These are phyloP conservation scores for Phaseolus lunatus DNA, from an alignment of 306 rosid species.

Conservation along the genomic window DNA sequence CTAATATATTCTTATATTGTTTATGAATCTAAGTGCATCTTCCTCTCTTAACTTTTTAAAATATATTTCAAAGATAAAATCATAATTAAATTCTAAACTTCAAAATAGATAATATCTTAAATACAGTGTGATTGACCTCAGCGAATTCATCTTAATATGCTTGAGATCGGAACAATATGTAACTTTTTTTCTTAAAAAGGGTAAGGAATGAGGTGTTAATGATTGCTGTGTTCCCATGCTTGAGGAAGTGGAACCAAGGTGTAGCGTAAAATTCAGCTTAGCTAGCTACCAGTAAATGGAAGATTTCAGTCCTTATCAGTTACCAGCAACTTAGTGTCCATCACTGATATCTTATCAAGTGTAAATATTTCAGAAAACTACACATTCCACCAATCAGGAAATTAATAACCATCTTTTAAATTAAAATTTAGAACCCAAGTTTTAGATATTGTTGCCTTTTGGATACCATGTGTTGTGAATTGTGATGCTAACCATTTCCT, in stretches of 20 bases:
- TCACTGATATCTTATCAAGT: background rate
- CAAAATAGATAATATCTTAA: too few relatives aligned
- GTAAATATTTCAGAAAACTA: background rate
- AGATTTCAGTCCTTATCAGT: constrained; percentile 17
- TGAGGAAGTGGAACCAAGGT: constrained; percentile 18
- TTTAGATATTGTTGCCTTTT: background rate
- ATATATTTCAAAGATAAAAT: too few relatives aligned
- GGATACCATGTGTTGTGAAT: background rate
- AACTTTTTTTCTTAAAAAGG: background rate
- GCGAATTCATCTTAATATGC: too few relatives aligned
- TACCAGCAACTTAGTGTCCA: background rate
- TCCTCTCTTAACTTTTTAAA: too few relatives aligned
- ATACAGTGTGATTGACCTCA: too few relatives aligned
- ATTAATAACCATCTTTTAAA: background rate
- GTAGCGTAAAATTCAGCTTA: background rate
- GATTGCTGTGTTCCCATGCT: constrained; percentile 21
- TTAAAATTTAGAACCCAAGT: background rate
- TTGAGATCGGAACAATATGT: too few relatives aligned
- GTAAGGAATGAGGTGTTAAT: background rate
- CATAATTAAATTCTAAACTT: too few relatives aligned
- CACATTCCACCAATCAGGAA: background rate
- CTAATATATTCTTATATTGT: too few relatives aligned
- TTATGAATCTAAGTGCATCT: too few relatives aligned
- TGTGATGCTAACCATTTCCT: background rate
- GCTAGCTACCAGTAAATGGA: background rate